Base-by-base conservation (phyloP, 2,329 filamentous ascomycete species). In the Stachybotrys elegans region DNA sequence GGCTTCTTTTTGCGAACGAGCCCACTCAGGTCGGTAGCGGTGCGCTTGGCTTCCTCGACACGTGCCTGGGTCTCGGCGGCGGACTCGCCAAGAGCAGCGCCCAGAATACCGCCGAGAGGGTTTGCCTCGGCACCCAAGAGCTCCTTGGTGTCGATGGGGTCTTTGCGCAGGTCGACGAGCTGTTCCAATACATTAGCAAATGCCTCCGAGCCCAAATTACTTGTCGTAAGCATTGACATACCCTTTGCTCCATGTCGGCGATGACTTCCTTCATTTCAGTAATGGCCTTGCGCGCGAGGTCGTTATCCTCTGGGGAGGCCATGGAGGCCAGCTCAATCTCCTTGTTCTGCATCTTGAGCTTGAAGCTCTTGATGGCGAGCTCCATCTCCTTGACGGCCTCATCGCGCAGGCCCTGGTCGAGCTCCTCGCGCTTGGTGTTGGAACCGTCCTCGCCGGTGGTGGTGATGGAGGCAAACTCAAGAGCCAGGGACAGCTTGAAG, bases 401-500 rank as follows among this genome's bases (percentile, higher is more conserved):
- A 50, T 84, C 80, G 40, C 86, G 78, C 57, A 90, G 71, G 13
- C 66, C 70, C 62, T 88, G 83, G 59, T 90, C 84, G 44, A 90
- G 72, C 36, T 66, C 64, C 51, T 68, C 62, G 48, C 68, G 72
- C 67, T 68, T 79, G 38, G 60, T 58, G 22, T 66, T 65, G 12
- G 63, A 63, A n/a, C 68, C 67, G 17, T 70, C 67, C 4, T 72
- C 69, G 14, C 77, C 77, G 12, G 73, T 67, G 2, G 78, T 73
- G 6, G 83, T 87, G 37, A 93, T 81, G 0, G 89, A 93, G 4
- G 88, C 88, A 55, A 97, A 97, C 61, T 98, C 93, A 22, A 98
- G 78, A 1, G 93, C 93, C 14, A 98, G 79, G 0, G 92, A 95
- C 21, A 98, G 83, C 68, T 96, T 97, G 73, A 87, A 98, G 70